Evolutionary conservation across 495 filamentous ascomycete species (phyloP).

Genomic region (Hapsidospora chrysogenum): DNA sequence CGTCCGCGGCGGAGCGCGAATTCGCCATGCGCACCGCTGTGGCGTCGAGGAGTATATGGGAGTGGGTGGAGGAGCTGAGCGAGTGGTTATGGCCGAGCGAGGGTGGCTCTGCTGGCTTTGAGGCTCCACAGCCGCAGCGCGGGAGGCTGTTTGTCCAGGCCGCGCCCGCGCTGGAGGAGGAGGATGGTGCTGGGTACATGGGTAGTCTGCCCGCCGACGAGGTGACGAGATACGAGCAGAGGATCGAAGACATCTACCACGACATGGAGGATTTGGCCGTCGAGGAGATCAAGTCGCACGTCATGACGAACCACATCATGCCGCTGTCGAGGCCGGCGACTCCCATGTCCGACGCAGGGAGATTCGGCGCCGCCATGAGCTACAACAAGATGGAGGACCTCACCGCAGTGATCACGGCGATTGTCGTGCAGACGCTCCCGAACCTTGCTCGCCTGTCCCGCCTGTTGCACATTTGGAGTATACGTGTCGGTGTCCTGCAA

Average conservation of each 20-base stretch:
- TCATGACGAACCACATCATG: constrained; percentile 60
- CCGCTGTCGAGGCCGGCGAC: constrained; percentile 33
- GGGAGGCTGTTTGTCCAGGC: constrained; percentile 11
- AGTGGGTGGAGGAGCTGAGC: constrained; percentile 64
- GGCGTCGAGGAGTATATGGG: constrained; percentile 53
- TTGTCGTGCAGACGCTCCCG: constrained; percentile 71
- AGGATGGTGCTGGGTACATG: constrained; percentile 31
- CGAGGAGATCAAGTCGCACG: constrained; percentile 80
- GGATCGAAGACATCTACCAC: constrained; percentile 61
- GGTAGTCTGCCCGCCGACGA: constrained; percentile 48
- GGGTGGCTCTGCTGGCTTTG: constrained; percentile 36
- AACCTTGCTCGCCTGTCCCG: constrained; percentile 55
- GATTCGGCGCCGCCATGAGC: constrained; percentile 6
- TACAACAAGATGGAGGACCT: constrained; percentile 57
- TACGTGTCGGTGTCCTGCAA: constrained; percentile 55
- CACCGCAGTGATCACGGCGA: constrained; percentile 76
- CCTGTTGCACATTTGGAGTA: constrained; percentile 57
- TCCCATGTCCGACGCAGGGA: constrained; percentile 24
- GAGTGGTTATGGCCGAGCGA: constrained; percentile 56
- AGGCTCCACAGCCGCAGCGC: constrained; percentile 29
- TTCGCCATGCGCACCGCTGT: constrained; percentile 59
- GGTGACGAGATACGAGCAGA: constrained; percentile 48
- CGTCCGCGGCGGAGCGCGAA: constrained; percentile 48
- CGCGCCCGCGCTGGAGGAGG: constrained; percentile 1
- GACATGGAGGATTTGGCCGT: constrained; percentile 68